A percentile compares a stretch with the other conserved stretches of the same genome.
phyloP scores from a whole-genome alignment of 306 rosid genomes.

The Sphenostylis stenocarpa region DNA sequence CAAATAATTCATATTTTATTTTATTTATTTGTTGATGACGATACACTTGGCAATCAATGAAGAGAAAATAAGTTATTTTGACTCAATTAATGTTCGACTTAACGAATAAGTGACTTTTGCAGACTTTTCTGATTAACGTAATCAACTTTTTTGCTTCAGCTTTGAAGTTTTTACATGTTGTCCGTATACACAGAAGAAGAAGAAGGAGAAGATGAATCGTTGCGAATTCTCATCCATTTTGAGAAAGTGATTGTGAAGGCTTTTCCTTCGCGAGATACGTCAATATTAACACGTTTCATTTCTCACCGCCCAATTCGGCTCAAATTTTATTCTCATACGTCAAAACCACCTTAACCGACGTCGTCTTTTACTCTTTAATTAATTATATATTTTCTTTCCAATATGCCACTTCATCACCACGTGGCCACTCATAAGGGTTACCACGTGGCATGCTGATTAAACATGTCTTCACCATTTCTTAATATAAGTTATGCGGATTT shows the following conservation, averaged over 20 bases:
- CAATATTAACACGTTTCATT: slow-evolving; percentile 45
- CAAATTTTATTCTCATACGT: slow-evolving; percentile 51
- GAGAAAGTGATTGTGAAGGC: slow-evolving; percentile 15
- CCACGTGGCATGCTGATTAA: too few species aligned
- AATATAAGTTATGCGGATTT: background rate
- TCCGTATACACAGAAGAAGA: too few species aligned
- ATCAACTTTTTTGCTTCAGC: too few species aligned
- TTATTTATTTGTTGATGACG: too few species aligned
- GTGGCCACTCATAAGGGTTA: slow-evolving; percentile 12
- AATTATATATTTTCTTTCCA: background rate
- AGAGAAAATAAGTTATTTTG: too few species aligned
- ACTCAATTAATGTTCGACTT: too few species aligned
- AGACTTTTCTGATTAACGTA: too few species aligned
- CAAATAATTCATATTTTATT: too few species aligned
- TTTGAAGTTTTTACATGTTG: too few species aligned
- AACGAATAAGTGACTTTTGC: too few species aligned
- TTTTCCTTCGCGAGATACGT: slow-evolving; percentile 30
- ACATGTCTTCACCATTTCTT: too few species aligned
- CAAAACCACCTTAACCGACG: background rate
- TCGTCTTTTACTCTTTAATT: background rate
- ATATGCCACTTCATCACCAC: slow-evolving; percentile 15
- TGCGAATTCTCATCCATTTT: slow-evolving; percentile 12
- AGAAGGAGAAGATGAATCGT: background rate
- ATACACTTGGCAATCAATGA: too few species aligned
- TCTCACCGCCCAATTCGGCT: slow-evolving; percentile 35